Evolutionary conservation across 257 asterid genomes (phyloP), one percentile per base, ranked within the genome.

Genomic region (Scutellaria galericulata): DNA sequence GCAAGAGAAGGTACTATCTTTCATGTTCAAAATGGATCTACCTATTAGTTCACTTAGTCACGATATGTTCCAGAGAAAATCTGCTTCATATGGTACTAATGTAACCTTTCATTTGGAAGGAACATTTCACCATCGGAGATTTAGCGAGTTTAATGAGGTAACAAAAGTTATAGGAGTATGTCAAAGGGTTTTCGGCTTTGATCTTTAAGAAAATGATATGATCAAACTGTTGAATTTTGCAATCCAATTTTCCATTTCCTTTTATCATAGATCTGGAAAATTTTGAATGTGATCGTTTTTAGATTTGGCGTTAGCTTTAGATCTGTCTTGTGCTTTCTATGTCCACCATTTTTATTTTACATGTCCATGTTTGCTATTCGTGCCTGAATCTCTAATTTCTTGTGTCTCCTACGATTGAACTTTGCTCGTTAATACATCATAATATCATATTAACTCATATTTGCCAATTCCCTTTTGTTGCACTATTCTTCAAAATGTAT

Each of bases 261-360:
- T 10, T n/a, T 35, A 53, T 50, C 48, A 35, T 31, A 35, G 24
- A 66, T 51, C 7, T 66, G 48, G 50, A 7, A 15, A 39, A 15
- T 9, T 67, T 7, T 52, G 40, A n/a, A 15, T 11, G 52, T 9
- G 15, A 20, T 67, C 37, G 11, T 68, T 4, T 14, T 3, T 22
- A 35, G 59, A 67, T 67, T 50, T 66, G 72, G 18, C 10, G 40
- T 68, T 41, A 13, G 40, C 35, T 66, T 13, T 66, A 31, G 4
- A 2, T 47, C 9, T 14, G 40, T 40, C 42, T 9, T 18, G 35
- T 15, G 9, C 8, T 20, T 9, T 64, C 14, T 20, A 3, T 44
- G 22, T 20, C 42, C 10, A 5, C 18, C 9, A 37, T 54, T 67
- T 7, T 39, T 12, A 4, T 51, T 44, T 9, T 5, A 9, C 20